Conservation (phyloP, 805 yeast genomes). For the Candida coleopterorum region DNA sequence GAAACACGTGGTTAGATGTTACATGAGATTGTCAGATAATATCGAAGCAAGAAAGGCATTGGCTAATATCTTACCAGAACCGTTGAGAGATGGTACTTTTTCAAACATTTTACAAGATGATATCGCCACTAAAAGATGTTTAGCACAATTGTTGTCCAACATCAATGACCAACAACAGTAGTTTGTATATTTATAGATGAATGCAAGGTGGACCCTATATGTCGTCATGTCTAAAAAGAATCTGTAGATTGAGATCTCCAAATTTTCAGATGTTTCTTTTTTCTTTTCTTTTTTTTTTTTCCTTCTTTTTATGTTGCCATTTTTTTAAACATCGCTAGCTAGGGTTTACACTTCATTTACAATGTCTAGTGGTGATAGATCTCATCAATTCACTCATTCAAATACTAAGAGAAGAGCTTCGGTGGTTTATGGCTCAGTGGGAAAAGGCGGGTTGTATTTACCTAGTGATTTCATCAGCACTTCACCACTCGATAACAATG, state of each 20-base stretch:
- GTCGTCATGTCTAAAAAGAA: no score
- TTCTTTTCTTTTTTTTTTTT: slow-evolving; percentile 2
- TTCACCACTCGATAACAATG: slow-evolving; percentile 10
- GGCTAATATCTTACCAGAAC: slow-evolving; percentile 78
- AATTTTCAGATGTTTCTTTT: no score
- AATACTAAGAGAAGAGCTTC: slow-evolving; percentile 48
- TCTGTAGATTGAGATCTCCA: no score
- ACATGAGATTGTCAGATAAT: slow-evolving; percentile 84
- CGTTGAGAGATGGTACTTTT: slow-evolving; percentile 84
- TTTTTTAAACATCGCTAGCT: no score
- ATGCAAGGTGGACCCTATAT: no score
- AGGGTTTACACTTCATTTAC: no score
- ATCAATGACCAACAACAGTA: slow-evolving; percentile 33
- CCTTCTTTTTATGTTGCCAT: not conserved
- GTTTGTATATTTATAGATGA: no score
- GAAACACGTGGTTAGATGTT: slow-evolving; percentile 93
- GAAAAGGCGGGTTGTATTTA: slow-evolving; percentile 48
- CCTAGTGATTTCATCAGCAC: slow-evolving; percentile 44
- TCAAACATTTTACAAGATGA: slow-evolving; percentile 77
- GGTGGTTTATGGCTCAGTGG: slow-evolving; percentile 46
- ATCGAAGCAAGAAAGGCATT: slow-evolving; percentile 85
- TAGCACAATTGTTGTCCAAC: slow-evolving; percentile 74
- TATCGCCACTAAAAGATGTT: slow-evolving; percentile 78
- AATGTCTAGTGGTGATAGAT: slow-evolving; percentile 4
- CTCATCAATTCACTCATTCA: slow-evolving; percentile 33